Base-by-base conservation (phyloP, 805 yeast species). In the Suhomyces tanzawaensis region DNA sequence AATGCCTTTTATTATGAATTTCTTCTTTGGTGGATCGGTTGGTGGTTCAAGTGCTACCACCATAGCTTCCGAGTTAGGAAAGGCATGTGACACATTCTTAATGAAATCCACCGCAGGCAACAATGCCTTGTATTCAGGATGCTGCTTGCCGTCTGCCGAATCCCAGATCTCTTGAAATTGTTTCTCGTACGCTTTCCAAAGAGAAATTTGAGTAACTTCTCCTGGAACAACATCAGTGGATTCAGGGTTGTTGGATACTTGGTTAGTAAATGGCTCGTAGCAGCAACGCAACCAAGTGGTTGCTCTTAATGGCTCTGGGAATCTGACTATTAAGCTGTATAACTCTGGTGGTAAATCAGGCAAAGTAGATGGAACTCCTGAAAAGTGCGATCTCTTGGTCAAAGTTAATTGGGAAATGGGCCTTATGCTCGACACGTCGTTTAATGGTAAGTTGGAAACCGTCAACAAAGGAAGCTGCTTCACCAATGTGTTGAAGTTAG, bases 101-200 rank as follows among this genome's bases (percentile, higher is more conserved):
- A 93, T 93, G 60, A 93, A 93, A 48, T 93, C 98, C 9, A 93
- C 97, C 0, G 99, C 99, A 1, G 96, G 95, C 22, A 91, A 71
- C 34, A 91, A 66, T 17, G 57, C 58, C 34, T 60, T 62, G 48
- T 47, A 60, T 29, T 56, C 58, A 1, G 49, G 43, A 13, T 29
- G 32, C 25, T 21, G 27, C 19, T 56, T 48, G 27, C 55, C 55
- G 48, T 79, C 77, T 39, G 74, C 70, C 11, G 61, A 58, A 26
- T 76, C 71, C 51, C 81, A 75, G 38, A 76, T 77, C 38, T 74
- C 75, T 44, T 83, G 83, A 53, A 93, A 93, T 57, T 85, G 93
- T 11, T 80, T 69, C 59, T 93, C 98, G 64, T 93, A 93, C 1
- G 95, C 80, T 59, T 89, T 87, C 99, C 99, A 93, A 30, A 93